phyloP scores from a whole-genome alignment of 768 basidiomycete genomes.

The Pholiota microspora region DNA sequence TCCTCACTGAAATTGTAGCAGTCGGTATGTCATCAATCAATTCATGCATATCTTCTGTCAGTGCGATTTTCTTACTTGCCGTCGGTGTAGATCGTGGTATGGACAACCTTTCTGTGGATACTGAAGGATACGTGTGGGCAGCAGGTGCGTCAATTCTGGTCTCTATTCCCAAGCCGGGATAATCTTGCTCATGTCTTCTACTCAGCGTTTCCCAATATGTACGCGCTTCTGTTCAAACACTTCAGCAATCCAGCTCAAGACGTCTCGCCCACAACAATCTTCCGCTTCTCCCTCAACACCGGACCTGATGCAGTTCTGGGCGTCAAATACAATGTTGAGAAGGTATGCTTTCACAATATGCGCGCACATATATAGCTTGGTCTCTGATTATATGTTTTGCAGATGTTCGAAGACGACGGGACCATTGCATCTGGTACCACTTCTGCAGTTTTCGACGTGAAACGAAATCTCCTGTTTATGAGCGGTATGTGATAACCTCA shows the following conservation, averaged over 20 bases:
- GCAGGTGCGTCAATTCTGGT: constrained; percentile 45
- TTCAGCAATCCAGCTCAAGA: constrained; percentile 34
- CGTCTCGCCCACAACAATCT: constrained; percentile 41
- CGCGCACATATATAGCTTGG: too few species aligned
- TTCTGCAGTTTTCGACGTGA: constrained; percentile 46
- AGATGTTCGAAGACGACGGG: constrained; percentile 57
- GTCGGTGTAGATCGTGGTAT: constrained; percentile 39
- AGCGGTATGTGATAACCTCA: constrained; percentile 40
- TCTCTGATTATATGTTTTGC: background rate
- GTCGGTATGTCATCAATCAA: constrained; percentile 38
- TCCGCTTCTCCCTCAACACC: constrained; percentile 47
- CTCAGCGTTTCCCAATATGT: constrained; percentile 44
- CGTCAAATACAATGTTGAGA: constrained; percentile 46
- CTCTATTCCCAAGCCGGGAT: background rate
- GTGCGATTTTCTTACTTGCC: background rate
- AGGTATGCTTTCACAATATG: constrained; percentile 36
- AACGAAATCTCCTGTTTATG: constrained; percentile 45
- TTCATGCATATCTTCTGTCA: background rate
- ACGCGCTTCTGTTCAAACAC: constrained; percentile 34
- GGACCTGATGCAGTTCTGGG: constrained; percentile 39
- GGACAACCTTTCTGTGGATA: constrained; percentile 64
- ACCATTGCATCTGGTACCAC: constrained; percentile 48
- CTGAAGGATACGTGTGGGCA: constrained; percentile 59
- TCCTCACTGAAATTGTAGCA: constrained; percentile 48
- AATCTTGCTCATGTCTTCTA: background rate